Base-by-base conservation (phyloP, 192 early-diverging fungal species). In the Umbelopsis ramanniana region DNA sequence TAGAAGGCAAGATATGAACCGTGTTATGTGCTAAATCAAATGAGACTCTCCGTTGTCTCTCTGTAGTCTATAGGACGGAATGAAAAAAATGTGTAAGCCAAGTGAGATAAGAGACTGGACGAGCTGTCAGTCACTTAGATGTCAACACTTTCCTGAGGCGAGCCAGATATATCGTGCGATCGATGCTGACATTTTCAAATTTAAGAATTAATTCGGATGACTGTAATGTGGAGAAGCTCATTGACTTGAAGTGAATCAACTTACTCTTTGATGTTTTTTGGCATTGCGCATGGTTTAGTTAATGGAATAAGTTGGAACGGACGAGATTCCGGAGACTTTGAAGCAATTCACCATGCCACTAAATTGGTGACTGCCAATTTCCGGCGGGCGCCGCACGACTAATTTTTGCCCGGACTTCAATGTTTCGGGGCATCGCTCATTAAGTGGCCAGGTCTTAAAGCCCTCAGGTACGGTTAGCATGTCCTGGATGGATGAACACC, bases 11-110 rank as follows among this genome's bases (percentile, higher is more conserved):
- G 45, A 81, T 29, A 55, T 81, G 76, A 19, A 81, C 73, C n/a
- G 66, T 77, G 52, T 76, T 81, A 67, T 77, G 75, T 29, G 67
- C 70, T 26, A 81, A 54, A 26, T 81, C 79, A 40, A 81, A 81
- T 43, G 72, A 74, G 46, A 81, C 79, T 63, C 75, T 52, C 23
- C 79, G 74, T 17, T 63, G 57, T 19, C 29, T 29, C 26, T 63
- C 57, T 19, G 57, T 63, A 63, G 17, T 35, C 57, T 63, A 50
- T 15, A 50, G 19, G 9, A 19, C 5, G 19, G 15, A 50, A 50
- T 15, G 17, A 63, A 63, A 63, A 29, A 4, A 37, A 63, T 0
- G 15, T n/a, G 17, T 63, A 26, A 63, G 33, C 26, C 19, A 35
- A 19, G 11, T 12, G 26, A 5, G 33, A n/a, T 63, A 35, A 7